phyloP scores from a whole-genome alignment of 495 filamentous ascomycete species.

The Cercophora sp. region DNA sequence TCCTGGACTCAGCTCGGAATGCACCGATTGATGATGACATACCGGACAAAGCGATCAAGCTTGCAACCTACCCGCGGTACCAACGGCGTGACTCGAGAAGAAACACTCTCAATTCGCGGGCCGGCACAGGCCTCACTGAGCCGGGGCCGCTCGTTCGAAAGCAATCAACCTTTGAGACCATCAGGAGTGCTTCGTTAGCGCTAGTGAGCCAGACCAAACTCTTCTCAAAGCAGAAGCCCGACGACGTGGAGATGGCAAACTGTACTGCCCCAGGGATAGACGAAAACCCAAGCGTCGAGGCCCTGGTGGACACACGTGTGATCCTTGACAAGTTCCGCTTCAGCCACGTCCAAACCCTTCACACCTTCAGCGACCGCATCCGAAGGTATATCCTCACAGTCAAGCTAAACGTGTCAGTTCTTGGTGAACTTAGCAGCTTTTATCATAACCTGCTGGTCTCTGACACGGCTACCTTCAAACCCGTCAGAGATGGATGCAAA shows the following conservation, averaged over 20 bases:
- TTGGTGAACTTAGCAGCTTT: conserved; percentile 10
- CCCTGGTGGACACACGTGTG: not conserved
- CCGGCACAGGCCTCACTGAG: not conserved
- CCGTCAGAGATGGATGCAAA: conserved; percentile 1
- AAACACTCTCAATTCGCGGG: not conserved
- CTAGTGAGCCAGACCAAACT: not conserved
- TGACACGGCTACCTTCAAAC: not conserved
- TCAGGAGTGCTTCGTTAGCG: not conserved
- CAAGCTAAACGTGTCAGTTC: conserved; percentile 27
- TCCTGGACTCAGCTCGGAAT: not conserved
- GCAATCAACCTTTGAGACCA: not conserved
- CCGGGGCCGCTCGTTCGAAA: not conserved
- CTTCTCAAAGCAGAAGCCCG: not conserved
- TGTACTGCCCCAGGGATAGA: not conserved
- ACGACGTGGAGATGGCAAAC: conserved; percentile 3
- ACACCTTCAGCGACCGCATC: conserved; percentile 33
- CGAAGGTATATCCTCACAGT: conserved; percentile 31
- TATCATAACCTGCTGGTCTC: conserved; percentile 1
- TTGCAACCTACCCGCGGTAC: not conserved
- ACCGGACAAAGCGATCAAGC: not conserved
- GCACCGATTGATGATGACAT: conserved; percentile 3
- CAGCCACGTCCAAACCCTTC: conserved; percentile 32
- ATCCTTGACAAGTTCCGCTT: conserved; percentile 28
- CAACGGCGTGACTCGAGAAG: not conserved
- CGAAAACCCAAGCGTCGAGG: not conserved